Evolutionary conservation across 2,329 filamentous ascomycete species (phyloP).

Genomic region (Nannizzia gypsea): DNA sequence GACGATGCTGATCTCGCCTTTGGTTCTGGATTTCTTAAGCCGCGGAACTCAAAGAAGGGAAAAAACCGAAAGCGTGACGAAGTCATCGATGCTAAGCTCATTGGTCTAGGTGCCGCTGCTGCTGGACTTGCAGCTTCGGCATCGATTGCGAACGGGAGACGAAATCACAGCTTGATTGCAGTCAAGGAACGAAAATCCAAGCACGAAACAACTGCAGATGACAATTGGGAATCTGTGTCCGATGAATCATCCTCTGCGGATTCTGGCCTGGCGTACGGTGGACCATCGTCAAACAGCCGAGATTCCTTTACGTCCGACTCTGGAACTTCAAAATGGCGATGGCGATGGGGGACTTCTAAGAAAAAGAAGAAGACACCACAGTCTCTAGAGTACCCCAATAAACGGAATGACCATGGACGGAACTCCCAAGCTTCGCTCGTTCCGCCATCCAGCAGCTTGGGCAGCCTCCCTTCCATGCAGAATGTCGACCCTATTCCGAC

Average conservation of each 20-base stretch:
- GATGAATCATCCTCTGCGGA: conserved; percentile 28
- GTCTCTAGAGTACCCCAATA: conserved; percentile 39
- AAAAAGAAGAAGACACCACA: conserved; percentile 21
- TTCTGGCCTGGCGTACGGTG: conserved; percentile 52
- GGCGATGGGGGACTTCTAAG: conserved; percentile 45
- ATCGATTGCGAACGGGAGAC: conserved; percentile 24
- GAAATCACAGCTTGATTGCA: conserved; percentile 25
- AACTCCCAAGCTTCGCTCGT: conserved; percentile 10
- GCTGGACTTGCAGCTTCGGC: conserved; percentile 35
- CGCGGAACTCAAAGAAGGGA: conserved; percentile 23
- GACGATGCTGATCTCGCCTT: conserved; percentile 59
- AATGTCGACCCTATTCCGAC: conserved; percentile 56
- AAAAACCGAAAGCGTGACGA: conserved; percentile 20
- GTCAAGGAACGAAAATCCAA: conserved; percentile 18
- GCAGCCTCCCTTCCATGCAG: conserved; percentile 35
- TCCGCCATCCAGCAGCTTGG: conserved; percentile 4
- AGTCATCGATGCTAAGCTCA: conserved; percentile 36
- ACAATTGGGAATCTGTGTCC: conserved; percentile 45
- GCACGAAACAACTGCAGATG: conserved; percentile 26
- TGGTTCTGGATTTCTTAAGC: conserved; percentile 39
- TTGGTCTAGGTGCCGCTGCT: conserved; percentile 38
- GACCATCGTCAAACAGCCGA: conserved; percentile 34
- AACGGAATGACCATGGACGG: conserved; percentile 46
- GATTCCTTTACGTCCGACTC: conserved; percentile 46
- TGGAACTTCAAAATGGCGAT: conserved; percentile 47